A percentile compares a stretch with the other conserved stretches of the same genome.
Evolutionary conservation across 129 eudicot genomes (phyloP).

Genomic region (Smallanthus sonchifolius): DNA sequence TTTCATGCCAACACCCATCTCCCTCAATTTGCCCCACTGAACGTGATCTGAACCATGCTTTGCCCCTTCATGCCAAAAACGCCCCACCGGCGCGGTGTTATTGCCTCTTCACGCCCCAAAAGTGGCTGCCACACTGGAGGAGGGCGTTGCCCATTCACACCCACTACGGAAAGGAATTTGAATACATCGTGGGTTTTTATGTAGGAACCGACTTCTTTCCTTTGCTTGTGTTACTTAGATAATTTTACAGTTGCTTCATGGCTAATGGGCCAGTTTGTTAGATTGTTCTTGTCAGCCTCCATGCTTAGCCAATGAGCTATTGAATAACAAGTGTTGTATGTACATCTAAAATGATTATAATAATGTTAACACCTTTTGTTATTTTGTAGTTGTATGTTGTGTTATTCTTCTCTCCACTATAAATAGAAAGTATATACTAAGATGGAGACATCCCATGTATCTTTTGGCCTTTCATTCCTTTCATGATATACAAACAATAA

Average conservation of each 20-base stretch:
- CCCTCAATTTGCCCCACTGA: no score
- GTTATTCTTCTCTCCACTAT: slow-evolving; percentile 12
- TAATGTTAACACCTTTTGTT: background rate
- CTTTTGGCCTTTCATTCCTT: slow-evolving; percentile 14
- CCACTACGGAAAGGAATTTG: no score
- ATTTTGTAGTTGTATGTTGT: slow-evolving; percentile 10
- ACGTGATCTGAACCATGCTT: no score
- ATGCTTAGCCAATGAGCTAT: background rate
- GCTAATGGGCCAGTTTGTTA: background rate
- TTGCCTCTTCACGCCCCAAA: no score
- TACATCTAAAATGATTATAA: background rate
- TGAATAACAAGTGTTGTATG: background rate
- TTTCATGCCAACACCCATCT: no score
- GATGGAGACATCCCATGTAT: slow-evolving; percentile 32
- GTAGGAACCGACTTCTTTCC: no score
- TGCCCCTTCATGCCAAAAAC: no score
- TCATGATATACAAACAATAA: slow-evolving; percentile 11
- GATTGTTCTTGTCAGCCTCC: background rate
- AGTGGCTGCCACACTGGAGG: no score
- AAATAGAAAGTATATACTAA: slow-evolving; percentile 8
- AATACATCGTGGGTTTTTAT: no score
- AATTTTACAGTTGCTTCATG: background rate
- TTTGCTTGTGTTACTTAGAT: no score
- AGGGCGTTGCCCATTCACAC: no score
- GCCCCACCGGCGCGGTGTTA: no score